These are phyloP conservation scores for Massarina eburnea DNA, from an alignment of 2,329 filamentous ascomycete genomes.

Conservation along the genomic window DNA sequence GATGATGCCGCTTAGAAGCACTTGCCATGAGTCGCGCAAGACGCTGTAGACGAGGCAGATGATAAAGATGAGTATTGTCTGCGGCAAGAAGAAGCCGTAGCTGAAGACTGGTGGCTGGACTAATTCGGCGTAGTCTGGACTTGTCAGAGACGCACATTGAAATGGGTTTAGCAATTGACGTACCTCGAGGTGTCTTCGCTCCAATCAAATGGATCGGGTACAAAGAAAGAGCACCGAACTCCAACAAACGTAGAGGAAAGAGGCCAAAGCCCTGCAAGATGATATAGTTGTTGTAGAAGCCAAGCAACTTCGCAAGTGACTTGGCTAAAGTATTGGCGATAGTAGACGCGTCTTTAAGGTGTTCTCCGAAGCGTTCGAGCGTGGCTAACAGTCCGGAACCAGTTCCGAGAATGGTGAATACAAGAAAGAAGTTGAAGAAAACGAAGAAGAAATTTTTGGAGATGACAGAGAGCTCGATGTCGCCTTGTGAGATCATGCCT, in stretches of 20 bases:
- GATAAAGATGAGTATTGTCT: slow-evolving; percentile 89
- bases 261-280: slow-evolving; percentile 91
- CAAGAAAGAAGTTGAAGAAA: slow-evolving; percentile 97
- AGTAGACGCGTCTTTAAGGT: slow-evolving; percentile 75
- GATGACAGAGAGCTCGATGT: slow-evolving; percentile 91
- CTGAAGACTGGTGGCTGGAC: slow-evolving; percentile 83
- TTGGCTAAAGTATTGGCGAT: slow-evolving; percentile 75
- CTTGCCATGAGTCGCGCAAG: slow-evolving; percentile 74
- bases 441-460: slow-evolving; percentile 99
- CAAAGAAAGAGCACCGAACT: slow-evolving; percentile 81
- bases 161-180: slow-evolving; percentile 3
- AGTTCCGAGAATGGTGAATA: slow-evolving; percentile 87
- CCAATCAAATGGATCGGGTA: slow-evolving; percentile 78
- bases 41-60: slow-evolving; percentile 95
- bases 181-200: slow-evolving; percentile 78
- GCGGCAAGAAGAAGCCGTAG: slow-evolving; percentile 94
- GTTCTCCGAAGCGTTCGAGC: slow-evolving; percentile 65
- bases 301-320: slow-evolving; percentile 72
- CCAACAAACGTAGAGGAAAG: slow-evolving; percentile 86
- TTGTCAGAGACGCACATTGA: slow-evolving; percentile 1
- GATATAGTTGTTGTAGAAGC: slow-evolving; percentile 93
- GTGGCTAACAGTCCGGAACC: slow-evolving; percentile 72
- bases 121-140: slow-evolving; percentile 76
- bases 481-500: slow-evolving; percentile 92
- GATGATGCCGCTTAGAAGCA: slow-evolving; percentile 77